Conservation (phyloP, 192 early-diverging fungal genomes). For the Rhizophagus clarus region DNA sequence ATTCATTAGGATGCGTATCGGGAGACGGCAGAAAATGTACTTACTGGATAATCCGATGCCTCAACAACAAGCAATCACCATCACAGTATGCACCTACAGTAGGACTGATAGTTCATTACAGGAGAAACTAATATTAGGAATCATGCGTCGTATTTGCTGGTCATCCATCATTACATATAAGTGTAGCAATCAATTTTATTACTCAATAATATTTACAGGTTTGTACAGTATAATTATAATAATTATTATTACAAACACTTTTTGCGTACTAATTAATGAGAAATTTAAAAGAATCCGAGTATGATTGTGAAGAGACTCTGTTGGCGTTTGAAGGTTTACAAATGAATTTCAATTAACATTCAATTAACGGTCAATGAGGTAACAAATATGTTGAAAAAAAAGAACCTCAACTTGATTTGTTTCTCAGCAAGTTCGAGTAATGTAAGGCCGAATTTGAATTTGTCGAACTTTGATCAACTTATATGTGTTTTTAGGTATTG, state of each 20-base stretch:
- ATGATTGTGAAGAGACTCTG: constrained; percentile 37
- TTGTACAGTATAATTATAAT: not conserved
- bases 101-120: constrained; percentile 26
- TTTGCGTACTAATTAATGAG: not conserved
- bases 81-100: constrained; percentile 36
- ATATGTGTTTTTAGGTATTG: too few species aligned
- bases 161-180: too few species aligned
- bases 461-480: too few species aligned
- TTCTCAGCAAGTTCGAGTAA: too few species aligned
- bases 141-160: constrained; percentile 68
- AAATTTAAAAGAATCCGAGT: constrained; percentile 37
- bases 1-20: constrained; percentile 61
- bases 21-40: constrained; percentile 67
- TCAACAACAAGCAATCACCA: constrained; percentile 47
- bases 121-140: constrained; percentile 47
- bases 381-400: constrained; percentile 35
- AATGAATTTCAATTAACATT: constrained; percentile 43
- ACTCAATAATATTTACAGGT: constrained; percentile 57
- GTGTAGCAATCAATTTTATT: too few species aligned
- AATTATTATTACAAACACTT: not conserved
- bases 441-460: not conserved
- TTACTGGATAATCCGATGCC: constrained; percentile 60
- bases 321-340: constrained; percentile 32
- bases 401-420: constrained; percentile 40
- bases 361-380: constrained; percentile 41